Evolutionary conservation across 768 basidiomycete species (phyloP).

Genomic region (Ramaria rubella): DNA sequence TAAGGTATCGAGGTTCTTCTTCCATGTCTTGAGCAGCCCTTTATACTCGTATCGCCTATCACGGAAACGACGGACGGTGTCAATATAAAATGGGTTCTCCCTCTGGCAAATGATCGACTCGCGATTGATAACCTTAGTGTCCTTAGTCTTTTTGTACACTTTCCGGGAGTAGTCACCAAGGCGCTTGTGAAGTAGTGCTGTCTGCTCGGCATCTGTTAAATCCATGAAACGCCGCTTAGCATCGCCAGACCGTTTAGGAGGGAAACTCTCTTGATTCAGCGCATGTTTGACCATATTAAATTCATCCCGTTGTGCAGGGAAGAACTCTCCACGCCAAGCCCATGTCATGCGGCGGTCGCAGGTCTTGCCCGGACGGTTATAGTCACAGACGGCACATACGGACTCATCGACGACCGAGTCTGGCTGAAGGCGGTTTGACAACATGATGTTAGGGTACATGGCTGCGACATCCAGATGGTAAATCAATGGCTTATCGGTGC

Average conservation of each 20-base stretch:
- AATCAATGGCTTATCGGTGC: constrained; percentile 88
- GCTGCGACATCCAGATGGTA: constrained; percentile 99
- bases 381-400: constrained; percentile 96
- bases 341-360: constrained; percentile 92
- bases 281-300: constrained; percentile 99
- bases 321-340: constrained; percentile 99
- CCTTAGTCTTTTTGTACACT: constrained; percentile 97
- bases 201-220: constrained; percentile 78
- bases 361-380: constrained; percentile 90
- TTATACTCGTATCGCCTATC: constrained; percentile 99
- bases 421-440: constrained; percentile 96
- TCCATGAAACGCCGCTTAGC: constrained; percentile 80
- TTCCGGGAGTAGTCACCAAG: constrained; percentile 98
- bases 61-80: constrained; percentile 94
- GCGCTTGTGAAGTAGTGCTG: constrained; percentile 89
- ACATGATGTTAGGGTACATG: constrained; percentile 99
- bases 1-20: constrained; percentile 87
- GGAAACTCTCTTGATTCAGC: constrained; percentile 89
- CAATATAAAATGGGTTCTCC: constrained; percentile 98
- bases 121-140: constrained; percentile 89
- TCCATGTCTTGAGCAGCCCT: constrained; percentile 97
- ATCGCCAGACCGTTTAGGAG: constrained; percentile 65
- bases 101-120: constrained; percentile 95
- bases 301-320: constrained; percentile 95
- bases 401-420: constrained; percentile 97